Base-by-base conservation (phyloP, 2,329 filamentous ascomycete species). In the Erysiphe pulchra region DNA sequence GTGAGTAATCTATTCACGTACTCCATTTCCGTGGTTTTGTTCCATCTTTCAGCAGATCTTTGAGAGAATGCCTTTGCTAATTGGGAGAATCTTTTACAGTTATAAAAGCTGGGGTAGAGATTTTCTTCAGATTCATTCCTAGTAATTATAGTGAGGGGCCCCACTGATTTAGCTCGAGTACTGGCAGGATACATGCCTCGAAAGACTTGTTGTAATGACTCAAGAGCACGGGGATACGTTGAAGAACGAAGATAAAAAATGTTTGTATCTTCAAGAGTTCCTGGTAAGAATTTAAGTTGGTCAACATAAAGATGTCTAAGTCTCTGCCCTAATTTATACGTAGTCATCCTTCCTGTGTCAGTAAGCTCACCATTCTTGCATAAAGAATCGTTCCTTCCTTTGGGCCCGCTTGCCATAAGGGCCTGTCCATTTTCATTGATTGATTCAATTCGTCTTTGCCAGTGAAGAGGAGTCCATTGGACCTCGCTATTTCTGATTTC, bases 361-460 rank as follows among this genome's bases (percentile, higher is more conserved):
- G 81, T 87, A 54, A 87, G 65, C 65, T 80, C 78, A 53, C 81
- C 72, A 59, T 73, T 69, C 59, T 77, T 80, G 67, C 87, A 98
- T 49, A 95, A 71, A 38, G 69, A 70, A 58, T 93, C 83, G n/a
- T 78, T 68, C 56, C 83, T 71, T 49, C 77, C 77, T 0, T 62
- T 60, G 7, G 78, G 73, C 0, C 82, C 82, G 1, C 69, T 61
- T 8, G 80, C 80, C 42, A 84, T 63, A 28, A 78, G 64, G 3
- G 85, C 74, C n/a, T 74, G 69, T 57, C 82, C 77, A 51, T 77
- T 65, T 16, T 64, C 57, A 3, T 77, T 80, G 59, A 94, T 90
- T 0, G 80, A 80, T 62, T 98, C 90, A 42, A 94, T 68, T 42
- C 80, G 75, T 49, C 85, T 73, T 53, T 76, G 68, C 72, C 73